Evolutionary conservation across 805 yeast species (phyloP), one percentile per base, ranked within the genome.

Genomic region (Starmerella riodocensis): DNA sequence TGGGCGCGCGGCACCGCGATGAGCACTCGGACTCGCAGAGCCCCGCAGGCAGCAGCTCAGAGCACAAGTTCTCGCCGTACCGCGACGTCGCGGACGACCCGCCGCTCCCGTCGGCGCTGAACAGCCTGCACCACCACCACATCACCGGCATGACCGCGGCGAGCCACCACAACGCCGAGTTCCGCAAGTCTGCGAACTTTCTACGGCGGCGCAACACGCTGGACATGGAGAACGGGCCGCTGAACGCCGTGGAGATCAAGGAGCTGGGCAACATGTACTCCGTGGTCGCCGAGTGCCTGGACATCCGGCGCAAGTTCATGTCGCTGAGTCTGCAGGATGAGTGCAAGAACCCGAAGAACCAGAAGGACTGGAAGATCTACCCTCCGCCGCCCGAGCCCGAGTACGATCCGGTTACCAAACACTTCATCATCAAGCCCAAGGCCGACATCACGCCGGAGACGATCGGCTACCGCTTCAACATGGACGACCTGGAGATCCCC

Each of bases 301-400:
- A 71, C 11, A 54, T 82, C 46, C 75, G 99, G 57, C 75, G 71
- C 49, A 79, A 76, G 54, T 91, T 88, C 57, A 78, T 80, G 59
- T 52, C 60, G 2, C 49, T 72, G 9, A 84, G 96, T 1, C 49
- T 73, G 38, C 99, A 91, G 62, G 64, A 73, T 40, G 79, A 78
- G 32, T 56, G 61, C 27, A 79, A 76, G 51, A 91, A 91, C 59
- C 98, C 98, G 2, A 85, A 88, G 56, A 88, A 93, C 59, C 54
- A 52, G 20, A 65, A 65, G 8, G 61, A 58, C 29, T 91, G 97
- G 97, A 56, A 56, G 13, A 76, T 91, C 36, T 88, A 86, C 56
- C 99, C 99, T 0, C 74, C 77, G 9, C 96, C 97, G 1, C 98
- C 98, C 12, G 75, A 75, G 48, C 96, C 98, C 3, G 76, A 88